Base-by-base conservation (phyloP, 2,329 filamentous ascomycete genomes). In the Ilyonectria mors-panacis region DNA sequence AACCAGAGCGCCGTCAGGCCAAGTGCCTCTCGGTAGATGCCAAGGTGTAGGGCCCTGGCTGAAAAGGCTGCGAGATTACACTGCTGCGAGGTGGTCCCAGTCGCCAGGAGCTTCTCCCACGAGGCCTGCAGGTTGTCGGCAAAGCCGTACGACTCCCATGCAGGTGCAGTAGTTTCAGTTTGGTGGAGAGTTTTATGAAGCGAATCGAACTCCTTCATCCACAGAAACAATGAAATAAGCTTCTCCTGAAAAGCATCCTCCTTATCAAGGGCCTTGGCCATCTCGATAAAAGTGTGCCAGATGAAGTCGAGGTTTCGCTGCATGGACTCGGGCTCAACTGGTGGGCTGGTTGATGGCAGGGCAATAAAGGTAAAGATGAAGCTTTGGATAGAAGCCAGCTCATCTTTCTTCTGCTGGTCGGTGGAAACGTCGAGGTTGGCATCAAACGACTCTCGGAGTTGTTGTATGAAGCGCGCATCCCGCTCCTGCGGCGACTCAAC, bases 131-230 rank as follows among this genome's bases (percentile, higher is more conserved):
- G 23, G 2, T 30, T 55, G 5, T 35, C 15, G 2, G 33, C 47
- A 19, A 68, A 67, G 2, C 64, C 64, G 33, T 63, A 68, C 2
- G 53, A 51, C 12, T 68, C 64, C 64, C 66, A 68, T 1, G 35
- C 1, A n/a, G 6, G 6, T 17, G 8, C 23, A 1, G 5, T 17
- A 3, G 17, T 6, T 0, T 17, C 17, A 4, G 10, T 4, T 9
- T 30, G 8, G 39, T 42, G 39, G 3, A 67, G 10, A 1, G 6
- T 13, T 12, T 55, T 59, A 6, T 44, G 6, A 3, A 63, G 8
- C 1, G 19, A 6, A 13, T 55, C 53, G 8, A 68, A 55, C 1
- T 63, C 58, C 1, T 35, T 67, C 1, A 45, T 68, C 64, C 64
- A 68, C 1, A 45, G 13, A 2, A 68, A 3, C 2, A 67, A 21